Evolutionary conservation across 768 basidiomycete genomes (phyloP), one percentile per base, ranked within the genome.

Genomic region (Rossbeevera mucosa): DNA sequence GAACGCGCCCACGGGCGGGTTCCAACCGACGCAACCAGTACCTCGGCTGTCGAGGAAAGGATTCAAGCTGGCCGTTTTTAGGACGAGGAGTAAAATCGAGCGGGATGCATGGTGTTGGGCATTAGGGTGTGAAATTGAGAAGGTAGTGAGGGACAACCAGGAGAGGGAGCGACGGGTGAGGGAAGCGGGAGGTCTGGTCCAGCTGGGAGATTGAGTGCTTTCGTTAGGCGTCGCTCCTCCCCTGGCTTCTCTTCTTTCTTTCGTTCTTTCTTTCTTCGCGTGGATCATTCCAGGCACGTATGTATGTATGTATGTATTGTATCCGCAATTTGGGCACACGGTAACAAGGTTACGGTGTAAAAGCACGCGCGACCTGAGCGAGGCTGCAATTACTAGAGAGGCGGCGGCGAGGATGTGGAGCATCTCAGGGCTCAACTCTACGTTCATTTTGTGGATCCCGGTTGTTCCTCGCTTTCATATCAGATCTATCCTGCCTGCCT

Each of bases 71-170:
- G 60, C 79, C 14, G 77, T 93, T 2, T 86, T 88, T 59, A 79
- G 83, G 55, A 83, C 87, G 47, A 76, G 93, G 64, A 92, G 83
- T 63, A 83, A 85, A 71, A 74, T 97, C 31, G 95, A 98, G 69
- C 75, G 94, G 25, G 94, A 98, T 67, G 78, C 86, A 25, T 97
- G 94, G 94, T 92, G 92, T 60, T 96, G 90, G 88, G 91, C 91
- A 1, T 71, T 98, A 59, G 93, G 91, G 55, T 80, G 80, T 42
- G 92, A 95, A 72, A 92, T 96, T 55, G 93, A 97, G 70, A 84
- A 83, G 65, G 71, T 88, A 13, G 81, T 81, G 33, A 75, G 90
- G 62, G 70, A 71, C 8, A 81, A 83, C 60, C 72, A 64, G 55
- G 80, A 78, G 18, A 74, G 90, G 57, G 93, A 94, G 66, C 76